Conservation (phyloP, 2,329 filamentous ascomycete species). For the Pseudogymnoascus sp. region DNA sequence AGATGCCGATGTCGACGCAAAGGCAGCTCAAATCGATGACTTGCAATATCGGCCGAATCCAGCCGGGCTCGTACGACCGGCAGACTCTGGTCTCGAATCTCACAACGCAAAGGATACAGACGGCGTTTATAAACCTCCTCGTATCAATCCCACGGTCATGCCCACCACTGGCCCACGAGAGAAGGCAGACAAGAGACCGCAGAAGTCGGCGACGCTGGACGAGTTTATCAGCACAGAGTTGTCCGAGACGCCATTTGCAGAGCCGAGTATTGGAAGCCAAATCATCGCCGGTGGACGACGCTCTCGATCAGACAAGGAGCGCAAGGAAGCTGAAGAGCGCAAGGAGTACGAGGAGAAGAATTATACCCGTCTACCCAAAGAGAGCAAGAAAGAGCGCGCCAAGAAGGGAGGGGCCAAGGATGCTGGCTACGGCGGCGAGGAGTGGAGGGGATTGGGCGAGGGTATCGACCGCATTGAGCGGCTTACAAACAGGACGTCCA, state of each 20-base stretch:
- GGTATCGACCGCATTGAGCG: slow-evolving; percentile 79
- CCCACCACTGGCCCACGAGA: slow-evolving; percentile 45
- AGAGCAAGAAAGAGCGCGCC: slow-evolving; percentile 81
- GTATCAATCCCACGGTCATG: slow-evolving; percentile 79
- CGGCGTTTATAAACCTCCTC: slow-evolving; percentile 81
- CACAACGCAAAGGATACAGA: slow-evolving; percentile 37
- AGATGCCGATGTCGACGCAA: slow-evolving; percentile 21
- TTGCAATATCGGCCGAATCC: slow-evolving; percentile 55
- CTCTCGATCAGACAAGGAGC: slow-evolving; percentile 67
- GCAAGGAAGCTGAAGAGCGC: slow-evolving; percentile 68
- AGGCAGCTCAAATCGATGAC: slow-evolving; percentile 40
- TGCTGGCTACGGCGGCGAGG: slow-evolving; percentile 77
- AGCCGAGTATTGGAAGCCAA: slow-evolving; percentile 87
- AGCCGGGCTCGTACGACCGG: slow-evolving; percentile 32
- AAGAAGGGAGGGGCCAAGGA: slow-evolving; percentile 42
- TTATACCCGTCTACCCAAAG: slow-evolving; percentile 75
- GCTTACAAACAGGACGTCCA: slow-evolving; percentile 62
- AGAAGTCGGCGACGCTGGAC: slow-evolving; percentile 77
- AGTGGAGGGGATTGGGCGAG: slow-evolving; percentile 79
- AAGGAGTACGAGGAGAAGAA: slow-evolving; percentile 86
- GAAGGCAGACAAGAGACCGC: slow-evolving; percentile 50
- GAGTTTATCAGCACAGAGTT: slow-evolving; percentile 85
- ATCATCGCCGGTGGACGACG: slow-evolving; percentile 71
- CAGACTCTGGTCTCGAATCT: slow-evolving; percentile 19
- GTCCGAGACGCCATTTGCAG: slow-evolving; percentile 67